phyloP scores from a whole-genome alignment of 257 asterid species.

The Handroanthus guayacan region DNA sequence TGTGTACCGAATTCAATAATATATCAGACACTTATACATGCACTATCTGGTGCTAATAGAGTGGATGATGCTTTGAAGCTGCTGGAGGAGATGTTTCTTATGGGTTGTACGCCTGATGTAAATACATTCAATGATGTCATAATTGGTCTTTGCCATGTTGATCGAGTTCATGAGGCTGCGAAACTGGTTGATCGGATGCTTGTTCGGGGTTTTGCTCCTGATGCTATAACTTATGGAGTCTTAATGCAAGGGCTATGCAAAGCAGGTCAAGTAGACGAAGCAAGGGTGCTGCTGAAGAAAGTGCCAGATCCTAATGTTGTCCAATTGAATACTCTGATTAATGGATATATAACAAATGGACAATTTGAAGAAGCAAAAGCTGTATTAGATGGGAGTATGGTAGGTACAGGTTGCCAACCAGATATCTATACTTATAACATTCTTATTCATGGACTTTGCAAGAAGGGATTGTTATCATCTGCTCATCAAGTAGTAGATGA shows the following conservation, averaged over 20 bases:
- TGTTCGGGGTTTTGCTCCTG: constrained; percentile 72
- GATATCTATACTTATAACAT: constrained; percentile 84
- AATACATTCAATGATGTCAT: constrained; percentile 86
- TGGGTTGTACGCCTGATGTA: constrained; percentile 89
- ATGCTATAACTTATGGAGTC: constrained; percentile 82
- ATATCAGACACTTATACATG: constrained; percentile 85
- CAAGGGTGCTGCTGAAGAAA: constrained; percentile 65
- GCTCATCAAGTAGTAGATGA: constrained; percentile 64
- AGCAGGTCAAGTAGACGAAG: constrained; percentile 72
- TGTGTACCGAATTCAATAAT: constrained; percentile 88
- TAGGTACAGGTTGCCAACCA: constrained; percentile 50
- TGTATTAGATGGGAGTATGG: constrained; percentile 57
- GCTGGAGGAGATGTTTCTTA: constrained; percentile 95
- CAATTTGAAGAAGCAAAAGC: constrained; percentile 78
- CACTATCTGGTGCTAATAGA: constrained; percentile 63
- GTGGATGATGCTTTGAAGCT: constrained; percentile 77
- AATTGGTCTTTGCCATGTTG: constrained; percentile 72
- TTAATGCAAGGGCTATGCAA: constrained; percentile 78
- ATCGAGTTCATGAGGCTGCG: constrained; percentile 88
- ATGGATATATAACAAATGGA: constrained; percentile 60
- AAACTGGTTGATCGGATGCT: constrained; percentile 91
- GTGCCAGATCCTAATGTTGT: constrained; percentile 63
- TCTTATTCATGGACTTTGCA: constrained; percentile 81
- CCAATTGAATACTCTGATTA: constrained; percentile 72
- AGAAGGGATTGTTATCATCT: constrained; percentile 64